Base-by-base conservation (phyloP, 202 grass and related monocot species). In the Schoenoplectus triqueter region DNA sequence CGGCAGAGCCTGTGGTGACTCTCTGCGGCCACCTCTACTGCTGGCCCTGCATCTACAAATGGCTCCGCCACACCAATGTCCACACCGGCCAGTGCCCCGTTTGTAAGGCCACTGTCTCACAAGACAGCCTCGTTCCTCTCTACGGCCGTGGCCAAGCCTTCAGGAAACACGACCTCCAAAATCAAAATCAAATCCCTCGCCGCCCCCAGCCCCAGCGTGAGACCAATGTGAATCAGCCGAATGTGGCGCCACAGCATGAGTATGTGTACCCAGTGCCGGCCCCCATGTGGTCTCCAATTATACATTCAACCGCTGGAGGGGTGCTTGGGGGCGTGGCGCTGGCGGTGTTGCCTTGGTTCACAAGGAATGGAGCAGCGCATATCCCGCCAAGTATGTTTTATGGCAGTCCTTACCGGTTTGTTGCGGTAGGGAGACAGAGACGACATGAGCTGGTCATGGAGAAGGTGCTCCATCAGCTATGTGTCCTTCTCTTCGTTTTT, bases 1-100 rank as follows among this genome's bases (percentile, higher is more conserved):
- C 94, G 13, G 59, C 88, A 39, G 94, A 97, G 64, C 94, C 94
- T 39, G 94, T 97, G 69, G 90, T 97, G 72, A 97, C 94, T 41
- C 88, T 94, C 2, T 97, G 94, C 44, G 94, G 94, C 46, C 94
- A 97, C 83, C 92, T 97, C 49, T 97, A 94, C 84, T 97, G 94
- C 84, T 97, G 94, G 94, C 94, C 94, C 66, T 97, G 94, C 86
- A 97, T 97, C 80, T 97, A 97, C 31, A 92, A 92, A 78, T 97
- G 94, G 94, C 83, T 97, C 62, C 80, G 84, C 17, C 86, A 60
- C 84, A 84, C 68, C 66, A 89, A 80, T 78, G 79, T 63, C 4
- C 60, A 85, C 55, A 87, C 86, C 77, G 88, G 68, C 54, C 92
- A 85, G 15, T 97, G 94, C 79, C 94, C 94, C 0, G 94, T 97